These are phyloP conservation scores for Candida methanosorbosa DNA, from an alignment of 805 yeast species.

Conservation along the genomic window DNA sequence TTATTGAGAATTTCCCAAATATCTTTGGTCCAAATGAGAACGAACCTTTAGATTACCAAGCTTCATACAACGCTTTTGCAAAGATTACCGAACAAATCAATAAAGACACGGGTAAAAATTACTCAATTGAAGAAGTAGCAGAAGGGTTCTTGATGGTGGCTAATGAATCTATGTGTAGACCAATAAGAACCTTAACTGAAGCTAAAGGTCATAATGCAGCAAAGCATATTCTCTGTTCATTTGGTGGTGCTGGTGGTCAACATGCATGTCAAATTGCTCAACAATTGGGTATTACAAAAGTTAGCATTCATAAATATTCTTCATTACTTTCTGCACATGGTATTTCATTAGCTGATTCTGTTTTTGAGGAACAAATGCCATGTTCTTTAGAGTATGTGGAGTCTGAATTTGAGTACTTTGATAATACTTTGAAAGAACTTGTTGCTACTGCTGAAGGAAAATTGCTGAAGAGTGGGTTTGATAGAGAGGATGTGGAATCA, in stretches of 20 bases:
- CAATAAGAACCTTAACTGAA: slow-evolving; percentile 34
- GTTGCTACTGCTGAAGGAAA: slow-evolving; percentile 36
- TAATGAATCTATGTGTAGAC: slow-evolving; percentile 33
- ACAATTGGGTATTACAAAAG: slow-evolving; percentile 28
- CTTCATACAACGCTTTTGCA: slow-evolving; percentile 24
- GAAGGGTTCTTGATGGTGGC: slow-evolving; percentile 34
- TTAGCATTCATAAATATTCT: slow-evolving; percentile 33
- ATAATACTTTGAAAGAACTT: slow-evolving; percentile 33
- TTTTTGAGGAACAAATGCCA: slow-evolving; percentile 19
- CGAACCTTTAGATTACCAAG: slow-evolving; percentile 19
- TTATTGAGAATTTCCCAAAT: slow-evolving; percentile 30
- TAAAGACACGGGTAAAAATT: slow-evolving; percentile 22
- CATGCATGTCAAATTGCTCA: slow-evolving; percentile 31
- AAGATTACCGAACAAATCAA: slow-evolving; percentile 22
- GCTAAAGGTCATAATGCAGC: slow-evolving; percentile 32
- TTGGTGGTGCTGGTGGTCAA: slow-evolving; percentile 41
- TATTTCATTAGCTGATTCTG: slow-evolving; percentile 28
- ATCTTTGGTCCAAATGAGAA: slow-evolving; percentile 5
- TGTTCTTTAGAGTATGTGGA: slow-evolving; percentile 1
- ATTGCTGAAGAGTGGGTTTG: background rate
- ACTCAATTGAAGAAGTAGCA: slow-evolving; percentile 22
- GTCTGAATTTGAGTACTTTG: slow-evolving; percentile 18
- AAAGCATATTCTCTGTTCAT: slow-evolving; percentile 32
- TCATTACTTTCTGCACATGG: slow-evolving; percentile 37
- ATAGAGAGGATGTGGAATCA: background rate